These are phyloP conservation scores for Cetraspora pellucida DNA, from an alignment of 192 early-diverging fungal species.

Conservation along the genomic window DNA sequence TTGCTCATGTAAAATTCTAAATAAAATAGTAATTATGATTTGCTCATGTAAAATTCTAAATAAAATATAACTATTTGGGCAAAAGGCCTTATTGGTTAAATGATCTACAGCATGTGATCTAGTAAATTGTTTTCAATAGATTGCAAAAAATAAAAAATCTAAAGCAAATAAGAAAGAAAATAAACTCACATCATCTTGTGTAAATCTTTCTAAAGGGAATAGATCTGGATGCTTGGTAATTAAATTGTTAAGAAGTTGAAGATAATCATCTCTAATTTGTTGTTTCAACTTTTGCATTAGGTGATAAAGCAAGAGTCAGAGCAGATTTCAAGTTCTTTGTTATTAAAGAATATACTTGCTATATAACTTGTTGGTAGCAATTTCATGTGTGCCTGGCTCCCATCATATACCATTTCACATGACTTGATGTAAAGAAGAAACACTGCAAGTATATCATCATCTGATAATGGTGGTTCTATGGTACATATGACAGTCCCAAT, in stretches of 20 bases:
- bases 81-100: no score
- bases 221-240: constrained; percentile 34
- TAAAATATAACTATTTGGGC: no score
- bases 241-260: not conserved
- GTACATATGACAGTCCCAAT: constrained; percentile 30
- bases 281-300: constrained; percentile 17
- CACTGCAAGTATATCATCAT: constrained; percentile 37
- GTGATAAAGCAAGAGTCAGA: constrained; percentile 33
- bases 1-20: no score
- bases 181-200: constrained; percentile 37
- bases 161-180: not conserved
- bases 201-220: constrained; percentile 37
- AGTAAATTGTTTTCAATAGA: no score
- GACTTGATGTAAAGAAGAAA: constrained; percentile 41
- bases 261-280: constrained; percentile 21
- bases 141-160: no score
- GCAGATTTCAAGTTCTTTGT: constrained; percentile 38
- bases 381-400: constrained; percentile 23
- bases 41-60: no score
- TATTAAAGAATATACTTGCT: constrained; percentile 34
- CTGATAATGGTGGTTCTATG: constrained; percentile 26
- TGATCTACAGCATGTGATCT: no score
- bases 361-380: constrained; percentile 37
- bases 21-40: no score
- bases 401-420: constrained; percentile 2